phyloP scores from a whole-genome alignment of 116 monocot genomes.

The Iris pallida region DNA sequence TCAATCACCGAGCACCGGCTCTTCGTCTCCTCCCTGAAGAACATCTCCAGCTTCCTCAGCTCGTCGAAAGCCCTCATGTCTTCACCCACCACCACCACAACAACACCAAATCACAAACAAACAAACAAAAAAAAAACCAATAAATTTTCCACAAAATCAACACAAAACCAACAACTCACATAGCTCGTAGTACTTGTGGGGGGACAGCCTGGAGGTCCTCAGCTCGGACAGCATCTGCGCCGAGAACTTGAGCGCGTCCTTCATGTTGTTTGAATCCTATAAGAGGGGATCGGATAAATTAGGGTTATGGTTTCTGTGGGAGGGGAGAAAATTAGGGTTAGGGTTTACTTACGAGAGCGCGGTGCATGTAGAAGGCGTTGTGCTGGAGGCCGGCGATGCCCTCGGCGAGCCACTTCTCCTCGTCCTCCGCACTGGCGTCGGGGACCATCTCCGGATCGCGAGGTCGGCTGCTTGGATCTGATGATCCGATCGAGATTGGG shows the following conservation, averaged over 20 bases:
- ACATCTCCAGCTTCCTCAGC: slow-evolving; percentile 91
- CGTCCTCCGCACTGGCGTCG: slow-evolving; percentile 63
- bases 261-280: slow-evolving; percentile 86
- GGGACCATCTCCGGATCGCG: slow-evolving; percentile 38
- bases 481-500: no score
- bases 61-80: slow-evolving; percentile 99
- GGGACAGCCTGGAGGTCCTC: slow-evolving; percentile 87
- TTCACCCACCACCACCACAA: slow-evolving; percentile 14
- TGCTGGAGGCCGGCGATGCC: slow-evolving; percentile 98
- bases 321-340: slow-evolving; percentile 3
- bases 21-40: slow-evolving; percentile 86
- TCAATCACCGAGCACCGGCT: slow-evolving; percentile 82
- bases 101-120: neutral
- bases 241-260: slow-evolving; percentile 94
- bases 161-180: slow-evolving; percentile 32
- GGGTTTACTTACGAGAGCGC: slow-evolving; percentile 65
- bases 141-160: neutral
- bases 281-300: neutral
- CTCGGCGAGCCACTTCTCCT: slow-evolving; percentile 98
- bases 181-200: slow-evolving; percentile 97
- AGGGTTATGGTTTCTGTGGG: neutral
- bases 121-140: neutral
- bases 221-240: slow-evolving; percentile 99
- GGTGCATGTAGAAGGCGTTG: slow-evolving; percentile 97
- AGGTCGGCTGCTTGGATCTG: neutral